phyloP scores from a whole-genome alignment of 177 flowering plant genomes.

The Telopea speciosissima region DNA sequence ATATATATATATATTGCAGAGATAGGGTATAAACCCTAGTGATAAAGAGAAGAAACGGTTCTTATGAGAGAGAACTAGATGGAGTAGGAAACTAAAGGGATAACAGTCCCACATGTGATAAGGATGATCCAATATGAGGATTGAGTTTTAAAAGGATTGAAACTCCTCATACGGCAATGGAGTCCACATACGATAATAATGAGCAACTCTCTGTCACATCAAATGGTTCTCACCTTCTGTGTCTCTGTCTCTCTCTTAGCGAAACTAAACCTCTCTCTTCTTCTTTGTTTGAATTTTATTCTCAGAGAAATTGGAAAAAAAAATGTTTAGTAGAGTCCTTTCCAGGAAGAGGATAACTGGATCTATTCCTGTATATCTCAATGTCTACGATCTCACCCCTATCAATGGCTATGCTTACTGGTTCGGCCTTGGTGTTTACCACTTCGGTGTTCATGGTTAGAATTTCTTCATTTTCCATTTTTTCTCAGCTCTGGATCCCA shows the following conservation, averaged over 20 bases:
- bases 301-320: background rate
- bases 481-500: background rate
- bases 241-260: background rate
- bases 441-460: conserved; percentile 81
- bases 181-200: too few relatives aligned
- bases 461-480: background rate
- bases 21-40: too few relatives aligned
- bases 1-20: too few relatives aligned
- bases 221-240: too few relatives aligned
- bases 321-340: conserved; percentile 35
- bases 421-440: conserved; percentile 82
- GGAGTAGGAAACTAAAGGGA: too few relatives aligned
- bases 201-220: background rate
- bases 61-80: too few relatives aligned
- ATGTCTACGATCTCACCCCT: conserved; percentile 86
- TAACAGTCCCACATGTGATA: too few relatives aligned
- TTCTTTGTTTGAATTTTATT: background rate
- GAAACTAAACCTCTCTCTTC: background rate
- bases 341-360: conserved; percentile 48
- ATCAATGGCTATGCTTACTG: conserved; percentile 86
- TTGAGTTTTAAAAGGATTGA: too few relatives aligned
- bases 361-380: conserved; percentile 63
- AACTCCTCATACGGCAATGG: too few relatives aligned
- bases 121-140: too few relatives aligned
- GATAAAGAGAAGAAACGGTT: too few relatives aligned